Evolutionary conservation across 768 basidiomycete genomes (phyloP), one percentile per base, ranked within the genome.

Genomic region (Trametes punicea): DNA sequence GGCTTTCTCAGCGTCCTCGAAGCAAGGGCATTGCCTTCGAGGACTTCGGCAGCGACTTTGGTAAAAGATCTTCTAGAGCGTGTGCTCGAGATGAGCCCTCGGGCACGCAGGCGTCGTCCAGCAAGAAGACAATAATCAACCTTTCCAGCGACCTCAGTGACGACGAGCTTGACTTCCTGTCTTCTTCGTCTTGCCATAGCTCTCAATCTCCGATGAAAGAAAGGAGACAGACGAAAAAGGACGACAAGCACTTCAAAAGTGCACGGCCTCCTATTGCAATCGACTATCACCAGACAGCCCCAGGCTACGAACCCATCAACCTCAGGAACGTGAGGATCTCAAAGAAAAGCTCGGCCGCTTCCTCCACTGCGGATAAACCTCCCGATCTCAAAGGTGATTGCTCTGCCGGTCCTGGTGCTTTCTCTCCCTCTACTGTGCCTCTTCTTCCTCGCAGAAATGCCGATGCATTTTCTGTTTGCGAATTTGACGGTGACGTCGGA

Each of bases 11-110:
- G 41, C 54, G 56, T 25, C 55, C 52, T 1, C 42, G 23, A 27
- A 31, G 44, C 15, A 15, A 27, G 16, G 46, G 38, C 1, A 39
- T 47, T 1, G 45, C 31, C 3, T 64, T 56, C 38, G 62, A 62
- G n/a, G 64, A 65, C 47, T 45, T 62, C 13, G 63, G 64, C 8
- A 67, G 63, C 48, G 63, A 60, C 49, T 67, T 65, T 30, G 42
- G 11, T 1, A 16, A 20, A 1, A 31, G 18, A n/a, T 30, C 49
- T 16, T 46, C 49, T 39, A 41, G 50, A 13, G 31, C 23, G 5
- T 44, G 45, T 9, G 25, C 26, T 53, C 29, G 23, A 11, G 25
- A 8, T 9, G 23, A 31, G 20, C 4, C 9, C 20, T 20, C 44
- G 2, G 18, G 23, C 23, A 55, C 21, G 29, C 40, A 41, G n/a